Conservation (phyloP, 2,329 filamentous ascomycete species). For the Aureobasidium subglaciale region DNA sequence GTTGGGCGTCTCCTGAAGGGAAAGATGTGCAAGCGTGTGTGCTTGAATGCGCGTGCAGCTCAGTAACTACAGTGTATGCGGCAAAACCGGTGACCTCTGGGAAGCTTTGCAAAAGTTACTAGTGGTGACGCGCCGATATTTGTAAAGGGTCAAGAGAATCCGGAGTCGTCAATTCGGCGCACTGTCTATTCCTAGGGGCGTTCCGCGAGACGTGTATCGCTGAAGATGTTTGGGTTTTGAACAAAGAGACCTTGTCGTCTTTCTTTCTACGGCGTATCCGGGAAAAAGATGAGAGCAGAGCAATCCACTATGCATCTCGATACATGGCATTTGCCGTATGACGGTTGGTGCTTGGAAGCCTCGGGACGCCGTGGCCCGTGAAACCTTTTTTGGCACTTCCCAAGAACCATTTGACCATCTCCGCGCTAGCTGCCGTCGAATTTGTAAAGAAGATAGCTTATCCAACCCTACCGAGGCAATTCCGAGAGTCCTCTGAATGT, state of each 20-base stretch:
- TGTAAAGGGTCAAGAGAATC: constrained; percentile 1
- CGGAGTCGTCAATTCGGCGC: neutral
- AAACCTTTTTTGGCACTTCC: constrained; percentile 9
- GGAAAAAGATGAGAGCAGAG: constrained; percentile 7
- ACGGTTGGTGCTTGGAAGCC: constrained; percentile 11
- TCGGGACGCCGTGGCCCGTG: neutral
- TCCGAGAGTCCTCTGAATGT: neutral
- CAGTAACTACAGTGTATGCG: neutral
- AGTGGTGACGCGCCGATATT: constrained; percentile 11
- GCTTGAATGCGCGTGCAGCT: neutral
- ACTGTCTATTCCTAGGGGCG: neutral
- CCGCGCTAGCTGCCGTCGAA: constrained; percentile 4
- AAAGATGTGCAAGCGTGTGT: neutral
- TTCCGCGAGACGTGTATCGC: constrained; percentile 11
- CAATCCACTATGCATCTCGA: constrained; percentile 1
- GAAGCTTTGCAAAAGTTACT: constrained; percentile 13
- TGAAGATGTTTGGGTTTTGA: neutral
- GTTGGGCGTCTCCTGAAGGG: neutral
- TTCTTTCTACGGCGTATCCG: neutral
- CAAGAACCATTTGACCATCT: constrained; percentile 2
- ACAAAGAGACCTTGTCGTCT: neutral
- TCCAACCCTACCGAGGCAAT: neutral
- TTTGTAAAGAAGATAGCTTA: neutral
- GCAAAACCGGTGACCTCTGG: constrained; percentile 2
- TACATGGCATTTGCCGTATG: constrained; percentile 13